Evolutionary conservation across 2,329 filamentous ascomycete species (phyloP).

Genomic region (Colletotrichum gigasporum): DNA sequence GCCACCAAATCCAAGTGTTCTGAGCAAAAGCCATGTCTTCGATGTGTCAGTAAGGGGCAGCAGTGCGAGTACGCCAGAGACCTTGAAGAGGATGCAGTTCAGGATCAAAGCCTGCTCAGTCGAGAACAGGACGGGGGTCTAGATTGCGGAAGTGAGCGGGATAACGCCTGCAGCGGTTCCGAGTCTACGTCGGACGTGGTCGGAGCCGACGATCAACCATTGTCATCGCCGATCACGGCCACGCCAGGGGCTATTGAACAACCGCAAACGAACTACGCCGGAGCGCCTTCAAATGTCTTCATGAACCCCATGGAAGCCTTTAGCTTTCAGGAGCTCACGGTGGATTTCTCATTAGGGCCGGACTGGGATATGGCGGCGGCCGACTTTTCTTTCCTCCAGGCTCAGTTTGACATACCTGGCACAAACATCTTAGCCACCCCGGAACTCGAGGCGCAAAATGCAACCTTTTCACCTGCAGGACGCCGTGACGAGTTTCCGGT

Average conservation of each 20-base stretch:
- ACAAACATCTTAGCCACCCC: neutral
- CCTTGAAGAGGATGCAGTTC: neutral
- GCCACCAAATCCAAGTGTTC: constrained; percentile 10
- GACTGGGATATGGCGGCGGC: neutral
- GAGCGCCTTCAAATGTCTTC: no score
- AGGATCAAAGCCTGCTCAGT: no score
- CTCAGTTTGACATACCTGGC: neutral
- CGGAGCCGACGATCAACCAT: no score
- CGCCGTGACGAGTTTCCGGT: neutral
- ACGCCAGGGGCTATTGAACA: no score
- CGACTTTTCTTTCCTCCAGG: neutral
- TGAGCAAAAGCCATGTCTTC: neutral
- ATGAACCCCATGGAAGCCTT: no score
- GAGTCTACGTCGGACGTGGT: no score
- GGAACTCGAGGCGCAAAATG: neutral
- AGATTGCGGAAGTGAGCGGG: no score
- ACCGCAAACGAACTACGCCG: no score
- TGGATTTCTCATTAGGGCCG: neutral
- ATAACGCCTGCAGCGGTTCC: no score
- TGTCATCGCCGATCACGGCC: no score
- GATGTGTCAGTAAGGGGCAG: neutral
- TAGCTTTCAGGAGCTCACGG: neutral
- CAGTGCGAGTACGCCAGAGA: neutral
- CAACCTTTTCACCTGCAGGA: no score
- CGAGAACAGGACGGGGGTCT: no score